These are phyloP conservation scores for Sporothrix sp. DNA, from an alignment of 2,329 filamentous ascomycete genomes.

Conservation along the genomic window DNA sequence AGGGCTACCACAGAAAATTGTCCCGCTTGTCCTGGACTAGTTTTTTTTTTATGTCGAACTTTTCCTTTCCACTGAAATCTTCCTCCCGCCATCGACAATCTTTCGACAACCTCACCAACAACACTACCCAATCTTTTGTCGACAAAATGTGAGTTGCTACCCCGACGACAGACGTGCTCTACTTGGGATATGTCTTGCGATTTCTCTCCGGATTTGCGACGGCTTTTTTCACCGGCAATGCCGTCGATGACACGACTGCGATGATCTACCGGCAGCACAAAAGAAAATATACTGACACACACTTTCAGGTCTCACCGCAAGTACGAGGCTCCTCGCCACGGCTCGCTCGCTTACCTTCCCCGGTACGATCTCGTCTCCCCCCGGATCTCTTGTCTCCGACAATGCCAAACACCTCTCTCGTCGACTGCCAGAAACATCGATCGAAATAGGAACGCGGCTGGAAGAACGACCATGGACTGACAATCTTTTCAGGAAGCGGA, in stretches of 20 bases:
- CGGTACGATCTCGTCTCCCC: constrained; percentile 16
- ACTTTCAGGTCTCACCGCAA: constrained; percentile 42
- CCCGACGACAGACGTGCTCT: not conserved
- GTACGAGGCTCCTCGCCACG: constrained; percentile 84
- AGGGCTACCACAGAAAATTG: constrained; percentile 16
- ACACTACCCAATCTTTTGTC: constrained; percentile 9
- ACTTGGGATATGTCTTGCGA: not conserved
- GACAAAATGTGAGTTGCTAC: constrained; percentile 15
- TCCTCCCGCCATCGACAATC: constrained; percentile 10
- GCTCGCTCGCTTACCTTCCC: constrained; percentile 79
- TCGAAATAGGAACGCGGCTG: not conserved
- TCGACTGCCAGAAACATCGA: not conserved
- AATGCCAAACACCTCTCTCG: not conserved
- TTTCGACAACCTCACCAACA: constrained; percentile 13
- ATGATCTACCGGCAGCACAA: not conserved
- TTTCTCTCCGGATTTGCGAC: not conserved
- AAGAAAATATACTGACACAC: constrained; percentile 7
- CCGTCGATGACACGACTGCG: not conserved
- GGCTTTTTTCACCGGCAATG: not conserved
- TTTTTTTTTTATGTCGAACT: constrained; percentile 14
- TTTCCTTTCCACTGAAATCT: constrained; percentile 10
- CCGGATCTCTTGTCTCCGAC: not conserved
- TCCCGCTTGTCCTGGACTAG: constrained; percentile 8
- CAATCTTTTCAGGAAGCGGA: constrained; percentile 17
- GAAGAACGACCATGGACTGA: constrained; percentile 11